phyloP scores from a whole-genome alignment of 2,329 filamentous ascomycete genomes.

The Triangularia setosa region DNA sequence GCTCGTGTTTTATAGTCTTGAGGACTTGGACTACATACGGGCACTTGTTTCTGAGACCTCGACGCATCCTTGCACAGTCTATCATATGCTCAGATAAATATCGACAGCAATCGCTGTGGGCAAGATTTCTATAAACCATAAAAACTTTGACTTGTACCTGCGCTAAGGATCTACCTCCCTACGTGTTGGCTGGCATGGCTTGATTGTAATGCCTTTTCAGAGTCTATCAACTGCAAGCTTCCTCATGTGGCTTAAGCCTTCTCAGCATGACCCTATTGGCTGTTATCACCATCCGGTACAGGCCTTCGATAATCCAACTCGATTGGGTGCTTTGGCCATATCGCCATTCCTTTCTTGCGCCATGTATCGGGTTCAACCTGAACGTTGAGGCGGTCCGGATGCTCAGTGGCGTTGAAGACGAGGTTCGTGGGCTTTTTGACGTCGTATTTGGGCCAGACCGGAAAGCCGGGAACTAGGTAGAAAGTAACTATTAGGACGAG shows the following conservation, averaged over 20 bases:
- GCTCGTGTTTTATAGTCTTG: too few relatives aligned
- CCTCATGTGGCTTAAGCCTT: neutral
- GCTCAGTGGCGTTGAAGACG: constrained; percentile 19
- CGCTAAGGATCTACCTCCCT: too few relatives aligned
- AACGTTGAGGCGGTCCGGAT: constrained; percentile 18
- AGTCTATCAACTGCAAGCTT: neutral
- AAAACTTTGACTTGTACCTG: neutral
- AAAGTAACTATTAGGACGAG: neutral
- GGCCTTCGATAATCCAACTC: neutral
- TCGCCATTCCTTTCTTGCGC: constrained; percentile 11
- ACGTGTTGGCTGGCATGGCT: too few relatives aligned
- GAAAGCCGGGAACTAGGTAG: constrained; percentile 9
- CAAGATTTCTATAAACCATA: neutral
- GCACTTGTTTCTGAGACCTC: too few relatives aligned
- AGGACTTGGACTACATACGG: too few relatives aligned
- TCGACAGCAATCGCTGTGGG: too few relatives aligned
- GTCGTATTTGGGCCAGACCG: constrained; percentile 19
- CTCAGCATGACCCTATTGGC: neutral
- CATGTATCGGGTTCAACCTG: constrained; percentile 19
- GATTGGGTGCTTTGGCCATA: constrained; percentile 6
- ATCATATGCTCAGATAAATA: too few relatives aligned
- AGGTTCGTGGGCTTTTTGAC: constrained; percentile 19
- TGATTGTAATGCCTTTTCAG: too few relatives aligned
- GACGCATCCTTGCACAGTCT: too few relatives aligned
- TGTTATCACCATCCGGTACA: neutral